Evolutionary conservation across 2,329 filamentous ascomycete species (phyloP), one percentile per base, ranked within the genome.

Genomic region (Conoideocrella luteorostrata): DNA sequence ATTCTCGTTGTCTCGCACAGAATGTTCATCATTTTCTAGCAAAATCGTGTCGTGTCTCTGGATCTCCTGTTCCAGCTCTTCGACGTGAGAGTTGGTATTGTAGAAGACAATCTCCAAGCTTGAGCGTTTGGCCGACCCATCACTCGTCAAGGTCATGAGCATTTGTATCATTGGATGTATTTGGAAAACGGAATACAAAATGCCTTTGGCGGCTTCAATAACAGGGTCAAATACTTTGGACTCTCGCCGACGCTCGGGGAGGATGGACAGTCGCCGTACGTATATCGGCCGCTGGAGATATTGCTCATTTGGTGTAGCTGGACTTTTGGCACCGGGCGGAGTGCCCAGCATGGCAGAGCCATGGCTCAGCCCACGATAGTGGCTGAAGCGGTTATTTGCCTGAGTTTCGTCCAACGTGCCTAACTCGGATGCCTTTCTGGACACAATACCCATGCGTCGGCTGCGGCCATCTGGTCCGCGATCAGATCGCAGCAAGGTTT

Each of bases 131-230:
- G 72, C 66, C 9, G 76, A 77, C 24, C 74, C 76, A 47, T 83
- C 78, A 50, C 72, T 77, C 38, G 78, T 75, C 39, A 84, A 66
- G 34, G 75, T 71, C 60, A 82, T 78, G 42, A 84, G 66, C 62
- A 77, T 78, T 59, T 84, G 79, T 47, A 84, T 81, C 63, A 79
- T 78, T 5, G 80, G 80, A 49, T 84, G 80, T 21, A 84, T 79
- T 56, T 83, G 79, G 49, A 83, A 84, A 23, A 84, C 72, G 4
- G 80, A 78, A 57, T 82, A 84, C 3, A 84, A 68, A 20, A 84
- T 77, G 22, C 80, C 80, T 56, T 83, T 83, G 23, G 80, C 80
- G 12, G 77, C 75, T 55, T 84, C 80, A 23, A 83, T 65, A 3
- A 83, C 69, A 1, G 79, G 78, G 52, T 84, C 78, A 47, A 71